These are phyloP conservation scores for Leptographium radiaticola DNA, from an alignment of 2,329 filamentous ascomycete genomes.

Conservation along the genomic window DNA sequence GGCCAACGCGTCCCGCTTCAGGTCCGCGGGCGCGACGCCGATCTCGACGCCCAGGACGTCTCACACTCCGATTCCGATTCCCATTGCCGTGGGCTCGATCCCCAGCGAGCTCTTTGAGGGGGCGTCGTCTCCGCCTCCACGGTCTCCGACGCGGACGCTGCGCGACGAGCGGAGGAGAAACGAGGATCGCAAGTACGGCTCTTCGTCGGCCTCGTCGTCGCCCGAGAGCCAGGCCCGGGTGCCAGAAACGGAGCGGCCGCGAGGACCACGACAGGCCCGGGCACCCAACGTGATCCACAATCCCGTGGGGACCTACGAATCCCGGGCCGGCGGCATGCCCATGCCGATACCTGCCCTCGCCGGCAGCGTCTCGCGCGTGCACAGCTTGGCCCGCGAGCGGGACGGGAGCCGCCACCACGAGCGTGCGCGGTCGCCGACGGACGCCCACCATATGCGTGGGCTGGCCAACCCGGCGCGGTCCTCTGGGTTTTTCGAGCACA, in stretches of 20 bases:
- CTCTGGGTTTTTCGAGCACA: slow-evolving; percentile 3
- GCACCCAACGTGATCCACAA: slow-evolving; percentile 16
- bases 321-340: neutral
- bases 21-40: neutral
- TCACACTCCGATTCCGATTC: neutral
- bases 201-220: slow-evolving; percentile 18
- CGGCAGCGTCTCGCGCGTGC: neutral
- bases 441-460: neutral
- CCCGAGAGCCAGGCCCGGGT: slow-evolving; percentile 12
- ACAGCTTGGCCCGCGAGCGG: neutral
- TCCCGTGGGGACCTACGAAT: slow-evolving; percentile 2
- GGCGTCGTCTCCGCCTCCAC: neutral
- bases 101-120: neutral
- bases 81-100: neutral
- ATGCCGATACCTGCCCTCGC: slow-evolving; percentile 3
- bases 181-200: slow-evolving; percentile 14
- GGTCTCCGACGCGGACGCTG: slow-evolving; percentile 7
- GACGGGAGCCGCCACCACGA: slow-evolving; percentile 2
- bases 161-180: slow-evolving; percentile 2
- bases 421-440: slow-evolving; percentile 4
- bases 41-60: neutral
- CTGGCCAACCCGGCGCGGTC: slow-evolving; percentile 1
- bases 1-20: neutral
- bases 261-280: slow-evolving; percentile 14
- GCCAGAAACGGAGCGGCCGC: slow-evolving; percentile 7